Evolutionary conservation across 805 yeast genomes (phyloP).

Genomic region (Schwanniomyces vanrijiae): DNA sequence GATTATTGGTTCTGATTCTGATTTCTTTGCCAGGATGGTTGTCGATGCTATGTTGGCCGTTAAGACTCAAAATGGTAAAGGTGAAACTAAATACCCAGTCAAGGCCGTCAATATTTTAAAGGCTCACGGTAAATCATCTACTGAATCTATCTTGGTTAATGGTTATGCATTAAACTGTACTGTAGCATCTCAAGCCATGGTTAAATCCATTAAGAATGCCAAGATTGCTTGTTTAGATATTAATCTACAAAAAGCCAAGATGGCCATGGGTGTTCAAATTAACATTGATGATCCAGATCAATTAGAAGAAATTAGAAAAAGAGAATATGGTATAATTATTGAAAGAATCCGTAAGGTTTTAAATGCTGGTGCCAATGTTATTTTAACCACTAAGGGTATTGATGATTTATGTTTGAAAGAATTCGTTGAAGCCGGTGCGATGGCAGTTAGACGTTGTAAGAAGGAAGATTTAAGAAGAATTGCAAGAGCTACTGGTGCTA

Average conservation of each 20-base stretch:
- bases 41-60: constrained; percentile 96
- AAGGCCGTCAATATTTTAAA: constrained; percentile 95
- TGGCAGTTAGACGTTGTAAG: constrained; percentile 96
- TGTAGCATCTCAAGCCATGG: constrained; percentile 96
- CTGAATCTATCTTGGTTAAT: constrained; percentile 80
- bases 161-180: constrained; percentile 98
- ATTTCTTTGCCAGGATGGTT: constrained; percentile 84
- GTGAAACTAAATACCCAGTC: constrained; percentile 90
- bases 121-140: constrained; percentile 93
- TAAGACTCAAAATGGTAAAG: constrained; percentile 82
- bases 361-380: constrained; percentile 88
- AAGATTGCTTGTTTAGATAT: constrained; percentile 87
- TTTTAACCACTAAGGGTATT: constrained; percentile 90
- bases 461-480: constrained; percentile 95
- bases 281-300: constrained; percentile 97
- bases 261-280: constrained; percentile 98
- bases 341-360: constrained; percentile 82
- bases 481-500: constrained; percentile 98
- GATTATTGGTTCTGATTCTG: constrained; percentile 91
- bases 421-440: constrained; percentile 86
- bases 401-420: constrained; percentile 90
- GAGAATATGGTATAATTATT: constrained; percentile 82
- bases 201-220: constrained; percentile 65
- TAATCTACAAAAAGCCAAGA: constrained; percentile 91
- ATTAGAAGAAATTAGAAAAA: constrained; percentile 84